Evolutionary conservation across 2,329 filamentous ascomycete species (phyloP).

Genomic region (Xylariomycetidae sp.): DNA sequence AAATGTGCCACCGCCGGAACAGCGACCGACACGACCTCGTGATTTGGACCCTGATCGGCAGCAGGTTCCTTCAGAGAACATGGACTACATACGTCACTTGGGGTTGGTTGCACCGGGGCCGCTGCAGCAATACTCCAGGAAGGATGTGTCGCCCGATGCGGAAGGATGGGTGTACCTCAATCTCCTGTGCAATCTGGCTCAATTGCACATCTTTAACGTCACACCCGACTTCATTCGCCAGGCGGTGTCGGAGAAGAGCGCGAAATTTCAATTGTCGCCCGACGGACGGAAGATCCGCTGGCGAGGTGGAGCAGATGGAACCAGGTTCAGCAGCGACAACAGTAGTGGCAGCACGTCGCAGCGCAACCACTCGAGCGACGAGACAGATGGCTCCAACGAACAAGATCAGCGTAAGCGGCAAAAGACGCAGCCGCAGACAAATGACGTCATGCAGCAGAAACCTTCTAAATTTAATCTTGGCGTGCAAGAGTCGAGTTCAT

Average conservation of each 20-base stretch:
- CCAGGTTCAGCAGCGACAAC: constrained; percentile 63
- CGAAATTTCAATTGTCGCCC: constrained; percentile 69
- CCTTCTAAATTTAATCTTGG: constrained; percentile 35
- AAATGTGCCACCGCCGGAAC: constrained; percentile 48
- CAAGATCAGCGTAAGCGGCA: constrained; percentile 40
- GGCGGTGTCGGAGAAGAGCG: constrained; percentile 65
- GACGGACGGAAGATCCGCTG: constrained; percentile 78
- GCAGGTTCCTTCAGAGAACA: constrained; percentile 71
- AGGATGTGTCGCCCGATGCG: constrained; percentile 54
- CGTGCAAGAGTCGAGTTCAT: constrained; percentile 30
- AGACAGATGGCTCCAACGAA: constrained; percentile 39
- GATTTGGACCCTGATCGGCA: constrained; percentile 76
- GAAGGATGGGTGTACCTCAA: constrained; percentile 84
- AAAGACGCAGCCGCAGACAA: constrained; percentile 34
- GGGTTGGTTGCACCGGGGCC: constrained; percentile 60
- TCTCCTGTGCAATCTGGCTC: constrained; percentile 73
- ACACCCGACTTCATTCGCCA: constrained; percentile 72
- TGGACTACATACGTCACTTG: constrained; percentile 73
- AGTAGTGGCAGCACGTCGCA: constrained; percentile 47
- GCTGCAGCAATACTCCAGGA: constrained; percentile 35
- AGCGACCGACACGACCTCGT: constrained; percentile 70
- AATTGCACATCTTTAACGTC: constrained; percentile 80
- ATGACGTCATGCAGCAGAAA: constrained; percentile 33
- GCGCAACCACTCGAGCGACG: constrained; percentile 45
- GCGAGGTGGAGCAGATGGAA: constrained; percentile 65